Evolutionary conservation across 2,329 filamentous ascomycete species (phyloP).

Genomic region (Neodidymelliopsis sp.): DNA sequence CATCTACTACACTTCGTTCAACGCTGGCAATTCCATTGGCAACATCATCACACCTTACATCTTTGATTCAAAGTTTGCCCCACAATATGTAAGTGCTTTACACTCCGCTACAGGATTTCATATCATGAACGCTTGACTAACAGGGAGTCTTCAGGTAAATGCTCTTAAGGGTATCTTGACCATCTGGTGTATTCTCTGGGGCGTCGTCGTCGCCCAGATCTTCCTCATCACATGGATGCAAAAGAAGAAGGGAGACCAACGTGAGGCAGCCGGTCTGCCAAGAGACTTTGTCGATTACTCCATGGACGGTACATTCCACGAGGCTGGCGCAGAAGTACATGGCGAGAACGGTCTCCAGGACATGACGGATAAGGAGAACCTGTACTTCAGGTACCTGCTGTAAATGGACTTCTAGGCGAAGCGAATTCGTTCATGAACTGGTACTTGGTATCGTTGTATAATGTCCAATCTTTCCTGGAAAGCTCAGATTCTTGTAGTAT

Average conservation of each 20-base stretch:
- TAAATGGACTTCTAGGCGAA: not conserved
- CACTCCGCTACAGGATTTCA: not conserved
- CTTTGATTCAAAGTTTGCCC: constrained; percentile 29
- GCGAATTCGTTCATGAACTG: too few relatives aligned
- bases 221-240: constrained; percentile 29
- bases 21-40: constrained; percentile 67
- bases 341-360: constrained; percentile 34
- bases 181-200: constrained; percentile 34
- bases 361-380: constrained; percentile 33
- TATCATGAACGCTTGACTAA: not conserved
- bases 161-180: constrained; percentile 31
- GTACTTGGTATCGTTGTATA: too few relatives aligned
- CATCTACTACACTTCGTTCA: constrained; percentile 69
- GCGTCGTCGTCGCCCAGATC: constrained; percentile 24
- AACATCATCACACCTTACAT: constrained; percentile 60
- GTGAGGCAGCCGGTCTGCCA: constrained; percentile 29
- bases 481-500: too few relatives aligned
- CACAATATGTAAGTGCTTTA: constrained; percentile 29
- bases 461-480: too few relatives aligned
- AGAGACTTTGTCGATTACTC: constrained; percentile 28
- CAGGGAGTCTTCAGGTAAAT: constrained; percentile 20
- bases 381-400: constrained; percentile 33
- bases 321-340: constrained; percentile 27
- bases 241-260: constrained; percentile 32
- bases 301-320: constrained; percentile 27